Conservation (phyloP, 306 rosid species). For the Myrica gale region DNA sequence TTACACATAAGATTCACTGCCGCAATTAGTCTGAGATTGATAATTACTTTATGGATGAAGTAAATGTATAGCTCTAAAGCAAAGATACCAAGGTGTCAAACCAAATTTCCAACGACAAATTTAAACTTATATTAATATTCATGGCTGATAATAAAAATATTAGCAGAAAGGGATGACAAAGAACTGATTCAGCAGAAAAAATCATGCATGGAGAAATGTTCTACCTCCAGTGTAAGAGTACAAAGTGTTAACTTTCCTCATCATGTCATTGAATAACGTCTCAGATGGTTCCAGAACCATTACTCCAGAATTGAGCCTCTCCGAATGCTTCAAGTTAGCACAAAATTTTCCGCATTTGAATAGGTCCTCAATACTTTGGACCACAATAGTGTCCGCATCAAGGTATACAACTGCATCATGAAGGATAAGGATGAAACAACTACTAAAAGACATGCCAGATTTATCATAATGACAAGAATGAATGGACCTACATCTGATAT, state of each 20-base stretch:
- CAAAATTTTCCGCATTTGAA: slow-evolving; percentile 90
- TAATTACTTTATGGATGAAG: not conserved
- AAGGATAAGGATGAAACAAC: slow-evolving; percentile 22
- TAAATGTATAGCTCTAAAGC: not conserved
- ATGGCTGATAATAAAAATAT: not conserved
- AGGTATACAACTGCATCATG: slow-evolving; percentile 87
- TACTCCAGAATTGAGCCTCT: slow-evolving; percentile 96
- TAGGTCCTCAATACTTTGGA: slow-evolving; percentile 83
- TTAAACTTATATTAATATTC: too few relatives aligned
- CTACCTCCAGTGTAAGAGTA: slow-evolving; percentile 92
- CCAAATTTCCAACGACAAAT: not conserved
- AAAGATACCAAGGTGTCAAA: not conserved
- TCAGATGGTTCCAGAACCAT: slow-evolving; percentile 94
- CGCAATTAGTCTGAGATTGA: not conserved
- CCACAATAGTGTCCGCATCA: slow-evolving; percentile 94
- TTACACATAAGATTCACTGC: not conserved
- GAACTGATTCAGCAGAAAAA: slow-evolving; percentile 8
- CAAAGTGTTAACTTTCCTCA: slow-evolving; percentile 69
- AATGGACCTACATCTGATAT: not conserved
- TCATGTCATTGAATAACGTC: slow-evolving; percentile 81
- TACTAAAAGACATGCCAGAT: slow-evolving; percentile 12
- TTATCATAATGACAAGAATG: not conserved
- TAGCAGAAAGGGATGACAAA: not conserved
- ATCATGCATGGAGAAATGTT: not conserved
- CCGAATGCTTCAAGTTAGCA: slow-evolving; percentile 99